phyloP scores from a whole-genome alignment of 2,329 filamentous ascomycete species.

The Colletotrichum sp. region DNA sequence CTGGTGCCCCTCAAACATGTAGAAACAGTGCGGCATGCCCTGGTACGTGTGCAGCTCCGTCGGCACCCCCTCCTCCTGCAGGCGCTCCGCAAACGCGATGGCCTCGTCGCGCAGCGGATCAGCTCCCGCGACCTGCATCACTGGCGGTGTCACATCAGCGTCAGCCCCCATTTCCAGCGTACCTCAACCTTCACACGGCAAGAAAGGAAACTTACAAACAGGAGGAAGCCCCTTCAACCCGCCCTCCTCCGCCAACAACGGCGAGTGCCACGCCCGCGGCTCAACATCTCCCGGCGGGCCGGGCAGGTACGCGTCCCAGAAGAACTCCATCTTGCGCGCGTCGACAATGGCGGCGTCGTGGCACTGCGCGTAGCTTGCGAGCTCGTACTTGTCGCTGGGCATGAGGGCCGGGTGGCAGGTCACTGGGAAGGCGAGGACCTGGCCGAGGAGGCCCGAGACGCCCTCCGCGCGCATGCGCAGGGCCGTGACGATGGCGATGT shows the following conservation, averaged over 20 bases:
- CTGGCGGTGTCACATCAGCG: slow-evolving; percentile 21
- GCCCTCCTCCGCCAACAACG: slow-evolving; percentile 34
- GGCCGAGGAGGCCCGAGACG: slow-evolving; percentile 35
- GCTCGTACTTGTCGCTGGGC: slow-evolving; percentile 36
- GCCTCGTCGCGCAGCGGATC: slow-evolving; percentile 43
- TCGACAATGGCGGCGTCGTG: slow-evolving; percentile 33
- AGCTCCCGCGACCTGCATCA: slow-evolving; percentile 37
- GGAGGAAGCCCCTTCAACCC: slow-evolving; percentile 33
- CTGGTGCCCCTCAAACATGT: slow-evolving; percentile 20
- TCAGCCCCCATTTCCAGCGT: background rate
- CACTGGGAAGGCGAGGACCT: slow-evolving; percentile 38
- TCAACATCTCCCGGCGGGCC: slow-evolving; percentile 28
- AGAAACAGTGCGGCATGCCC: slow-evolving; percentile 42
- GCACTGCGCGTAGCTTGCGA: slow-evolving; percentile 39
- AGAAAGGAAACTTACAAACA: slow-evolving; percentile 31
- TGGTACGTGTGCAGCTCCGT: slow-evolving; percentile 35
- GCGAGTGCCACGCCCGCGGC: slow-evolving; percentile 29
- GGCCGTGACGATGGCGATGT: slow-evolving; percentile 34
- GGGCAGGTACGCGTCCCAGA: slow-evolving; percentile 37
- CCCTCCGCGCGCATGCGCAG: slow-evolving; percentile 34
- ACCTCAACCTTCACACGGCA: no score
- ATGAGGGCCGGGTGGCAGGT: slow-evolving; percentile 41
- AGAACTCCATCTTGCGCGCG: slow-evolving; percentile 35
- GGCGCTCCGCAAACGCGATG: slow-evolving; percentile 40
- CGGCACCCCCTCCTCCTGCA: slow-evolving; percentile 34